These are phyloP conservation scores for Aulographum hederae DNA, from an alignment of 2,329 filamentous ascomycete genomes.

Conservation along the genomic window DNA sequence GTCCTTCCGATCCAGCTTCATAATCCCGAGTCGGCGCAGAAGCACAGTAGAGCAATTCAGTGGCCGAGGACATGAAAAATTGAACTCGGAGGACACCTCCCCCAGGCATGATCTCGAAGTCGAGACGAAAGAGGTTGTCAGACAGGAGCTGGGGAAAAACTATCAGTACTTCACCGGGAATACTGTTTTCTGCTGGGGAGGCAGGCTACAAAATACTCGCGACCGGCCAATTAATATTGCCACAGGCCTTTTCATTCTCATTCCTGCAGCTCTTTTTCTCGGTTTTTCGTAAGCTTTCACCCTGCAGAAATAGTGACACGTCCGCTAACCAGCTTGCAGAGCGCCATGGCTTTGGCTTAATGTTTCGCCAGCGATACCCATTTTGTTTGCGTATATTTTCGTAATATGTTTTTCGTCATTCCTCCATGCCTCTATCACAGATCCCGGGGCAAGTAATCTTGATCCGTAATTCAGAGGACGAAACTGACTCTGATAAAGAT, in stretches of 20 bases:
- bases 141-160: slow-evolving; percentile 43
- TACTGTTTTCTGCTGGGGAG: slow-evolving; percentile 72
- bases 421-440: slow-evolving; percentile 75
- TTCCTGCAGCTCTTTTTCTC: slow-evolving; percentile 73
- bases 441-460: slow-evolving; percentile 61
- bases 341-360: slow-evolving; percentile 74
- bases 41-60: background rate
- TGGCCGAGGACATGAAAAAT: slow-evolving; percentile 51
- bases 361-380: slow-evolving; percentile 72
- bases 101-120: slow-evolving; percentile 32
- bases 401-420: slow-evolving; percentile 87
- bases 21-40: slow-evolving; percentile 37
- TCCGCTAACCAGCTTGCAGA: slow-evolving; percentile 16
- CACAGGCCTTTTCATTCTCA: slow-evolving; percentile 61
- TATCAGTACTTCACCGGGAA: slow-evolving; percentile 91
- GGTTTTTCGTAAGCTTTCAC: slow-evolving; percentile 43
- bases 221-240: slow-evolving; percentile 78
- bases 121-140: slow-evolving; percentile 25
- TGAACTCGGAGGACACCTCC: slow-evolving; percentile 66
- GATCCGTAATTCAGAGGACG: slow-evolving; percentile 4
- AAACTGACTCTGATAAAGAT: slow-evolving; percentile 43
- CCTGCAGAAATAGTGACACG: background rate
- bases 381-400: slow-evolving; percentile 81
- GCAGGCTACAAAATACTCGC: slow-evolving; percentile 72
- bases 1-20: slow-evolving; percentile 61